Evolutionary conservation across 1,139 yeast species (phyloP), one percentile per base, ranked within the genome.

Genomic region (Geotrichum armillariae): DNA sequence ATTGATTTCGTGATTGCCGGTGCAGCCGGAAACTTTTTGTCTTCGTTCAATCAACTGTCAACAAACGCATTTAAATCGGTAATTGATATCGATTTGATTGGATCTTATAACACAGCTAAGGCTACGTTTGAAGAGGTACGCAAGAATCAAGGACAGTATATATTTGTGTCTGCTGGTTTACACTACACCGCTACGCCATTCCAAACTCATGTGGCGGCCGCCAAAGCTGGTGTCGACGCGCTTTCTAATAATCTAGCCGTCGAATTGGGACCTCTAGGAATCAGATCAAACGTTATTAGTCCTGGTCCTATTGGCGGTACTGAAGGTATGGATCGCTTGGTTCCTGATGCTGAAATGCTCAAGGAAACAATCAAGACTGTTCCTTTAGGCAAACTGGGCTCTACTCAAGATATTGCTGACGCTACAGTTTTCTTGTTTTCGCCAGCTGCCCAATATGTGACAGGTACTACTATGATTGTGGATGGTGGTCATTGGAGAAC

Each of bases 401-500:
- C 77, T 2, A 80, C 90, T 11, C 71, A 69, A 52, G 98, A 91
- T 65, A 86, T 91, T 63, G 97, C 98, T 14, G 85, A 91, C 58
- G 82, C 94, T 1, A 90, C 98, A 0, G 87, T 87, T 0, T 91
- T 75, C 65, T 71, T 91, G 59, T 85, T 91, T 62, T 85, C 95
- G 31, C 84, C 85, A 1, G 95, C 96, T 3, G 88, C 93, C 4
- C 63, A 74, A 14, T 91, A 83, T 65, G 77, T 91, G 33, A 82
- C 85, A 11, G 98, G 98, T 14, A 81, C 89, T 2, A 72, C 84
- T 21, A 74, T 80, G 41, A 85, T 89, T 12, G 96, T 91, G 11
- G 99, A 91, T 67, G 98, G 98, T 48, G 98, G 83, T 1, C 76
- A 79, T 51, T 90, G 97, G 96, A 95, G 89, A 63, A 71, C 80